These are phyloP conservation scores for Acanthochlamys bracteata DNA, from an alignment of 106 monocot species.

Conservation along the genomic window DNA sequence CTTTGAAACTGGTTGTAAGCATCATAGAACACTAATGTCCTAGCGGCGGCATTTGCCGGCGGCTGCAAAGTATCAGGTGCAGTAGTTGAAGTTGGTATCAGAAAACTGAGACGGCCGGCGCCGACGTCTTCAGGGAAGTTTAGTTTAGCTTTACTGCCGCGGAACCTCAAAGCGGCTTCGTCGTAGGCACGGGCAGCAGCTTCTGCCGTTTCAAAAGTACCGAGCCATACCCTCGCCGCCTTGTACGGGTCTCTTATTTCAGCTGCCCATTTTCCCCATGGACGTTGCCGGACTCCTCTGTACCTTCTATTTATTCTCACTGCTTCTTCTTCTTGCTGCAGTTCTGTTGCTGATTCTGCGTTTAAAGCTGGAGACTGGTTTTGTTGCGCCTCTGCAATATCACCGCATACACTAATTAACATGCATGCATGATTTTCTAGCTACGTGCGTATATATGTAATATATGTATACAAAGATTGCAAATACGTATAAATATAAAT, in stretches of 20 bases:
- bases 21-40: too few relatives aligned
- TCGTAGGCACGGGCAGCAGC: conserved; percentile 64
- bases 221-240: conserved; percentile 67
- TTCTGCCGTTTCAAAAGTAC: conserved; percentile 60
- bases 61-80: too few relatives aligned
- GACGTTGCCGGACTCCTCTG: conserved; percentile 58
- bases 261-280: conserved; percentile 77
- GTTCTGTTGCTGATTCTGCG: background rate
- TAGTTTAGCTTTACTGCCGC: conserved; percentile 51
- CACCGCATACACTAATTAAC: too few relatives aligned
- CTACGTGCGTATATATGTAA: too few relatives aligned
- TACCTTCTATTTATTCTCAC: conserved; percentile 23
- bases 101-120: too few relatives aligned
- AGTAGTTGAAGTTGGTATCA: too few relatives aligned
- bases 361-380: background rate
- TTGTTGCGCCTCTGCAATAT: too few relatives aligned
- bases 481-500: too few relatives aligned
- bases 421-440: too few relatives aligned
- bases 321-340: conserved; percentile 6
- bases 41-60: too few relatives aligned
- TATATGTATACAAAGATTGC: too few relatives aligned
- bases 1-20: too few relatives aligned
- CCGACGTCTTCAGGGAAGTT: conserved; percentile 55
- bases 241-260: conserved; percentile 60
- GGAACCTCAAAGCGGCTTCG: conserved; percentile 49